Evolutionary conservation across 768 basidiomycete species (phyloP).

Genomic region (Podaxis sp.): DNA sequence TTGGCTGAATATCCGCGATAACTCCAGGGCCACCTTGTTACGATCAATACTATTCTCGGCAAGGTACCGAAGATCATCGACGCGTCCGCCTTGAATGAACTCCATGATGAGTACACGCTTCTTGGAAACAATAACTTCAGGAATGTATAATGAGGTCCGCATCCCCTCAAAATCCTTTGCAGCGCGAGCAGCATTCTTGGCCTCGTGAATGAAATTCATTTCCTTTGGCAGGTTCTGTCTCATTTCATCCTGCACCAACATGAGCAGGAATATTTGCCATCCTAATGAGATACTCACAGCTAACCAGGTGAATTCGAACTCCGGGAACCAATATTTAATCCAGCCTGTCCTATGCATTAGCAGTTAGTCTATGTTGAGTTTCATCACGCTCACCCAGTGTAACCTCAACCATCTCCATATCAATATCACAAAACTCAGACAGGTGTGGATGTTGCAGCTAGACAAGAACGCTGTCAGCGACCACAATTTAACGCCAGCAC

Average conservation of each 20-base stretch:
- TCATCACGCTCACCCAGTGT: conserved; percentile 50
- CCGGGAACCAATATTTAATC: conserved; percentile 92
- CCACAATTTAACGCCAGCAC: background rate
- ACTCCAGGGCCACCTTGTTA: conserved; percentile 89
- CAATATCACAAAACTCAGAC: conserved; percentile 87
- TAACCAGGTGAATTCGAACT: conserved; percentile 94
- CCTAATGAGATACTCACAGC: conserved; percentile 42
- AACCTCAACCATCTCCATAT: conserved; percentile 82
- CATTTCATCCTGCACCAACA: conserved; percentile 81
- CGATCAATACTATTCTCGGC: conserved; percentile 82
- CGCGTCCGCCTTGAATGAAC: conserved; percentile 83
- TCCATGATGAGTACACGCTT: conserved; percentile 94
- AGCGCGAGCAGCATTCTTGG: conserved; percentile 76
- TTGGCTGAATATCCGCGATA: conserved; percentile 85
- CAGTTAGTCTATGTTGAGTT: background rate
- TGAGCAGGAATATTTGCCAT: conserved; percentile 18
- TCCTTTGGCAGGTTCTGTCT: conserved; percentile 86
- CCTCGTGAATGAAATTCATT: conserved; percentile 94
- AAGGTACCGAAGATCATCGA: conserved; percentile 86
- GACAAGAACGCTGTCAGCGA: conserved; percentile 7
- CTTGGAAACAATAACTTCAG: conserved; percentile 72
- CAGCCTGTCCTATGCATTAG: conserved; percentile 44
- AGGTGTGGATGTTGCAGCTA: conserved; percentile 92
- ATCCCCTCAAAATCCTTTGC: conserved; percentile 66
- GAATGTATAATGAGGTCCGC: conserved; percentile 85